phyloP scores from a whole-genome alignment of 116 monocot genomes.

The Iris pallida region DNA sequence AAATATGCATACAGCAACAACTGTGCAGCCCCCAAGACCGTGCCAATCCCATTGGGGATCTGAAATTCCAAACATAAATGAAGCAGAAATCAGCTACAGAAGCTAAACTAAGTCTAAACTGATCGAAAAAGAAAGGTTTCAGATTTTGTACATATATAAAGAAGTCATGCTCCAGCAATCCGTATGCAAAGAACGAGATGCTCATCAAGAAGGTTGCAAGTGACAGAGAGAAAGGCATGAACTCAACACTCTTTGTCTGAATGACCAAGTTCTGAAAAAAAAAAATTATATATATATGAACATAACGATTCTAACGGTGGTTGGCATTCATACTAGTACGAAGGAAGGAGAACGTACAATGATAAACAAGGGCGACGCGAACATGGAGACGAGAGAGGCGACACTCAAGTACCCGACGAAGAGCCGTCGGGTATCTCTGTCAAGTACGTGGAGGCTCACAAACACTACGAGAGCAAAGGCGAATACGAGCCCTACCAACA shows the following conservation, averaged over 20 bases:
- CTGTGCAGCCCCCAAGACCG: constrained; percentile 53
- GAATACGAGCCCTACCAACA: constrained; percentile 39
- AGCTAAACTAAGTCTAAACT: background rate
- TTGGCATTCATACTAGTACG: background rate
- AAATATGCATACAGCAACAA: constrained; percentile 67
- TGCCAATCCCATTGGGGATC: constrained; percentile 86
- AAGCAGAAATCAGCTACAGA: background rate
- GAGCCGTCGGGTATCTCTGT: constrained; percentile 32
- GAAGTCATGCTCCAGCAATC: constrained; percentile 68
- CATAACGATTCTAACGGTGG: too few relatives aligned
- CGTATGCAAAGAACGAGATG: constrained; percentile 82
- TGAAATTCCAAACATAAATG: constrained; percentile 28
- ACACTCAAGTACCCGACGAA: constrained; percentile 85
- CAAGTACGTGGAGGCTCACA: constrained; percentile 49
- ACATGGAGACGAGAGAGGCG: constrained; percentile 87
- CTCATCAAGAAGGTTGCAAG: constrained; percentile 92
- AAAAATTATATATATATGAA: background rate
- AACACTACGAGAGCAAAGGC: constrained; percentile 50
- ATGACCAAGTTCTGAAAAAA: constrained; percentile 75
- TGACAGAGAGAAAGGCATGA: constrained; percentile 93
- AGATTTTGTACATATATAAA: constrained; percentile 66
- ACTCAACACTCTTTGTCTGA: constrained; percentile 75
- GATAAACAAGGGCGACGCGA: constrained; percentile 85
- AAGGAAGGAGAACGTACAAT: constrained; percentile 63
- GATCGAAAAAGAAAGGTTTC: background rate